Evolutionary conservation across 306 rosid genomes (phyloP).

Genomic region (Coriaria nepalensis): DNA sequence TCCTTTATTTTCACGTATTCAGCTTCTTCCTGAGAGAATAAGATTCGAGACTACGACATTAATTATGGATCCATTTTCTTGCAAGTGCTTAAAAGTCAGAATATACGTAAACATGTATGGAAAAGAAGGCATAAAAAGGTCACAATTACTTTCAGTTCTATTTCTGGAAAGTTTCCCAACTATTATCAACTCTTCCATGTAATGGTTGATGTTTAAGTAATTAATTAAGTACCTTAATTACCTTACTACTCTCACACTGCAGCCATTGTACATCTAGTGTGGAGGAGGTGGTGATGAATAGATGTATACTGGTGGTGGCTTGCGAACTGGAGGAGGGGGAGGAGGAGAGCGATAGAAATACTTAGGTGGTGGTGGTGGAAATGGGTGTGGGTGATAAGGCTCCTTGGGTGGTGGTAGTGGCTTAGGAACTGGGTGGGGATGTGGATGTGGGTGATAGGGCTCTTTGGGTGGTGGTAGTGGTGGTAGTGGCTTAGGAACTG

Average conservation of each 20-base stretch:
- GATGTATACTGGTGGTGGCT: constrained; percentile 1
- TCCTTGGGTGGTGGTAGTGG: not conserved
- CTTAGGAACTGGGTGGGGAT: not conserved
- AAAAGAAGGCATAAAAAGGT: no score
- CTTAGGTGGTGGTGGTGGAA: not conserved
- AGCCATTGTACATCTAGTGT: not conserved
- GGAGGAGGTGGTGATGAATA: constrained; percentile 13
- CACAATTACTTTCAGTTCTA: no score
- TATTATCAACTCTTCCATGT: not conserved
- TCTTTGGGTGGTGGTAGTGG: not conserved
- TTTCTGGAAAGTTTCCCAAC: no score
- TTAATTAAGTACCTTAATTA: constrained; percentile 2
- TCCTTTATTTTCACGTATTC: no score
- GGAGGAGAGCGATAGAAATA: no score
- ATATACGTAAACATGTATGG: no score
- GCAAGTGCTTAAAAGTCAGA: no score
- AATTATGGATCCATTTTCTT: no score
- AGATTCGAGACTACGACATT: no score
- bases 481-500: not conserved
- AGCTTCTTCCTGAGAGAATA: no score
- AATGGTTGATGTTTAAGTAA: not conserved
- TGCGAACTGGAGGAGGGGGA: not conserved
- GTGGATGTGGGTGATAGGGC: not conserved
- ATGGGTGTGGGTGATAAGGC: constrained; percentile 1
- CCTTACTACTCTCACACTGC: not conserved